These are phyloP conservation scores for Fusarium sp. DNA, from an alignment of 2,329 filamentous ascomycete species.

Conservation along the genomic window DNA sequence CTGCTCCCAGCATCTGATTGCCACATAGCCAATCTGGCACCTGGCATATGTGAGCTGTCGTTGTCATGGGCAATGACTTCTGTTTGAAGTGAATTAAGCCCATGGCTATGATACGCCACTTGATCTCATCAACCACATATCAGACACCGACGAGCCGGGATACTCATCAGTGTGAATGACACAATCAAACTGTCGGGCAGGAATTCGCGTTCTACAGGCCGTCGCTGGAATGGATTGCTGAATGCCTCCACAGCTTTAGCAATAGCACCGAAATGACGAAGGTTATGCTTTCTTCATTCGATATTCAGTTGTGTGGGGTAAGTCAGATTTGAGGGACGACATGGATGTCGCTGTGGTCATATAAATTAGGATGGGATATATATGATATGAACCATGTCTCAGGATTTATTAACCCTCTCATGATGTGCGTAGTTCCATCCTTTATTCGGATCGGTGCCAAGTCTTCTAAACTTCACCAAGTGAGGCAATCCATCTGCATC, in stretches of 20 bases:
- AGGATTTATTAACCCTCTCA: neutral
- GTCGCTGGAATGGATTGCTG: neutral
- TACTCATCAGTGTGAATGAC: neutral
- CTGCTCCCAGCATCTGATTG: slow-evolving; percentile 15
- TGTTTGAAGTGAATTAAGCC: neutral
- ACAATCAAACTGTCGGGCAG: neutral
- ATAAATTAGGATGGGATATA: neutral
- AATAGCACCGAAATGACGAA: slow-evolving; percentile 28
- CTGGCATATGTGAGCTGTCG: slow-evolving; percentile 7
- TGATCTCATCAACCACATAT: slow-evolving; percentile 1
- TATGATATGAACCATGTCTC: neutral
- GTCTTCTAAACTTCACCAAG: slow-evolving; percentile 1
- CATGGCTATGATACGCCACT: neutral
- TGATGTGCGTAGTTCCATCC: neutral
- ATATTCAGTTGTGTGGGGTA: slow-evolving; percentile 17
- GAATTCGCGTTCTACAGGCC: neutral
- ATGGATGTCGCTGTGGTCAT: neutral
- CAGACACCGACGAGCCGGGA: neutral
- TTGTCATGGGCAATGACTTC: neutral
- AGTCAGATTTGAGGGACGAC: neutral
- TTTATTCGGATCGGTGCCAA: neutral
- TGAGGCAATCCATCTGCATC: neutral
- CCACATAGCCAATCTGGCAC: slow-evolving; percentile 30
- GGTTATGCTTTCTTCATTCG: slow-evolving; percentile 2
- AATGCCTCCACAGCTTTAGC: neutral